Evolutionary conservation across 495 filamentous ascomycete genomes (phyloP).

Genomic region (Cetradonia linearis): DNA sequence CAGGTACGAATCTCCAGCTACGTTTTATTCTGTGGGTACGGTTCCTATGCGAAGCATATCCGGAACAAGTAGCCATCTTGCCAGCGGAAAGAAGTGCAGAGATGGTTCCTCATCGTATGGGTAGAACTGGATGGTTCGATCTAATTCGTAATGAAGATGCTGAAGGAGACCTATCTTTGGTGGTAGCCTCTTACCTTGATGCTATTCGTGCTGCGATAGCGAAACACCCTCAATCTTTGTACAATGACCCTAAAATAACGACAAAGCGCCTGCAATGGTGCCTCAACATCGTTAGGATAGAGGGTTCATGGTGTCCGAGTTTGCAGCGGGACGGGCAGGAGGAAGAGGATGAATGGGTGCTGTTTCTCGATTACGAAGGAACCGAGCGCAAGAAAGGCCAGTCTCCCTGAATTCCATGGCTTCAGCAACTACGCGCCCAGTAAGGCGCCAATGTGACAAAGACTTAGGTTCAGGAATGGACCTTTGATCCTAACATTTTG

Average conservation of each 20-base stretch:
- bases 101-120: not conserved
- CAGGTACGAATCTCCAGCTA: not conserved
- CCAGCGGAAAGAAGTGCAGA: not conserved
- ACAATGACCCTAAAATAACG: slow-evolving; percentile 15
- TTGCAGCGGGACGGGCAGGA: slow-evolving; percentile 26
- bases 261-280: slow-evolving; percentile 17
- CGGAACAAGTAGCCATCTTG: not conserved
- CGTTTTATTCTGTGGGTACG: slow-evolving; percentile 10
- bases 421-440: not conserved
- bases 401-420: not conserved
- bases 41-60: slow-evolving; percentile 3
- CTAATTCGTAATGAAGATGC: slow-evolving; percentile 8
- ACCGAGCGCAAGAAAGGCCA: not conserved
- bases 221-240: slow-evolving; percentile 21
- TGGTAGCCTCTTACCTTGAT: slow-evolving; percentile 17
- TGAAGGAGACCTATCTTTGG: slow-evolving; percentile 2
- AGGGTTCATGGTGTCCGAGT: slow-evolving; percentile 22
- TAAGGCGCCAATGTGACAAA: not conserved
- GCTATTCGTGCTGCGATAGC: slow-evolving; percentile 11
- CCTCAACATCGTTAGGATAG: slow-evolving; percentile 18
- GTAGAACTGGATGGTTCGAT: slow-evolving; percentile 10
- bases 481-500: too few relatives aligned
- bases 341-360: slow-evolving; percentile 25
- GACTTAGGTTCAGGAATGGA: not conserved
- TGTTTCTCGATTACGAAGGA: slow-evolving; percentile 18